phyloP scores from a whole-genome alignment of 2,329 filamentous ascomycete species.

The Lachnellula willkommii region DNA sequence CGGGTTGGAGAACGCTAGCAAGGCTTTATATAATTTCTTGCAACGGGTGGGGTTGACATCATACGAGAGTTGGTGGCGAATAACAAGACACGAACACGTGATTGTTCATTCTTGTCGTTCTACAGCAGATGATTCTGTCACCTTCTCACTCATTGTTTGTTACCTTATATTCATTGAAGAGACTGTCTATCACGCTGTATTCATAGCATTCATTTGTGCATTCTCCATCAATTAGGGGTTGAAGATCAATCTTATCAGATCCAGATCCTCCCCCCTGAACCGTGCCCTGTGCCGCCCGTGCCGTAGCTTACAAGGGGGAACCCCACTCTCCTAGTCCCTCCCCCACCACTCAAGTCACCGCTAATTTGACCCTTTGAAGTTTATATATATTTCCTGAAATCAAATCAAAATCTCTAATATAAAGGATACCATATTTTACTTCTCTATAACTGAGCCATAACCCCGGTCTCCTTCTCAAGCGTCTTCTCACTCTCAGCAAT shows the following conservation, averaged over 20 bases:
- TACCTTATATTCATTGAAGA: too few species aligned
- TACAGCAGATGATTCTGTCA: too few species aligned
- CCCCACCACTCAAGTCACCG: background rate
- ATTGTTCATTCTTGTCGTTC: too few species aligned
- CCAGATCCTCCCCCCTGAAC: background rate
- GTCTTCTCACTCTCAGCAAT: conserved; percentile 8
- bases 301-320: background rate
- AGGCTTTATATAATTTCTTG: too few species aligned
- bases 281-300: too few species aligned
- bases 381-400: background rate
- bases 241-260: background rate
- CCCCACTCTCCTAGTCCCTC: background rate
- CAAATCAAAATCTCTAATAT: background rate
- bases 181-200: too few species aligned
- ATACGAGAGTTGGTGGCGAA: too few species aligned
- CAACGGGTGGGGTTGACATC: too few species aligned
- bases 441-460: conserved; percentile 4
- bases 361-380: background rate
- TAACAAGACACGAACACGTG: too few species aligned
- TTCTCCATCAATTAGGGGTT: background rate
- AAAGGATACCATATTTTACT: background rate
- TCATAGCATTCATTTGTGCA: too few species aligned
- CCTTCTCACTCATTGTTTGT: too few species aligned
- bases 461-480: conserved; percentile 1
- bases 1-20: too few species aligned